Conservation (phyloP, 2,329 filamentous ascomycete species). For the Alternaria angustiovoidea region DNA sequence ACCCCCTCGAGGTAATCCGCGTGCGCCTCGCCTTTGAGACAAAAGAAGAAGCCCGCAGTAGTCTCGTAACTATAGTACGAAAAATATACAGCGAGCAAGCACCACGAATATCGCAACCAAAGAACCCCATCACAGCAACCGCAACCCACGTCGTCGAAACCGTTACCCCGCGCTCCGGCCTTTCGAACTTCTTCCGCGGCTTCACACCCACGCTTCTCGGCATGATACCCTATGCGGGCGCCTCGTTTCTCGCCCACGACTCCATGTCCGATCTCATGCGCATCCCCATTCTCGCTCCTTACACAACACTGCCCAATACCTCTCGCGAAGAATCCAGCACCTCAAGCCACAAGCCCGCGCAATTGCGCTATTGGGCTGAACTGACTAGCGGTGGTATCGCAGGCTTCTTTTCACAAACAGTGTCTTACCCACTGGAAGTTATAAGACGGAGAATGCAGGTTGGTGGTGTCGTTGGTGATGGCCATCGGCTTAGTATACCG, state of each 20-base stretch:
- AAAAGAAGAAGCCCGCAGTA: conserved; percentile 73
- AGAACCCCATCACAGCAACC: conserved; percentile 51
- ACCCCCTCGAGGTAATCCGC: conserved; percentile 90
- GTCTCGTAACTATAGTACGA: conserved; percentile 77
- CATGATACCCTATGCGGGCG: conserved; percentile 96
- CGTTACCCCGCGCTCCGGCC: conserved; percentile 69
- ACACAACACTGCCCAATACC: conserved; percentile 76
- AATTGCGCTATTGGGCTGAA: conserved; percentile 86
- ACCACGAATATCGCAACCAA: conserved; percentile 37
- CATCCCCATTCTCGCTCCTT: conserved; percentile 68
- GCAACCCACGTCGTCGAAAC: conserved; percentile 58
- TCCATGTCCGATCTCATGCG: conserved; percentile 86
- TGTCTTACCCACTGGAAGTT: conserved; percentile 93
- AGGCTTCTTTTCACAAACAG: conserved; percentile 87
- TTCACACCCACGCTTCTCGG: conserved; percentile 90
- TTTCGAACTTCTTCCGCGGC: conserved; percentile 93
- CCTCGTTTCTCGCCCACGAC: conserved; percentile 95
- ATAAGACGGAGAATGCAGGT: conserved; percentile 95
- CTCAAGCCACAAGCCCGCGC: conserved; percentile 66
- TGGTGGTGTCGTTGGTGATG: conserved; percentile 90
- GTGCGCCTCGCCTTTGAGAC: conserved; percentile 97
- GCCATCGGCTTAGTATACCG: conserved; percentile 75
- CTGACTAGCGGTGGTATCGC: conserved; percentile 84
- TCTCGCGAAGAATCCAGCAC: conserved; percentile 48
- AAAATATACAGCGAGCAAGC: conserved; percentile 84